Evolutionary conservation across 2,329 filamentous ascomycete species (phyloP).

Genomic region (Fusarium sp.): DNA sequence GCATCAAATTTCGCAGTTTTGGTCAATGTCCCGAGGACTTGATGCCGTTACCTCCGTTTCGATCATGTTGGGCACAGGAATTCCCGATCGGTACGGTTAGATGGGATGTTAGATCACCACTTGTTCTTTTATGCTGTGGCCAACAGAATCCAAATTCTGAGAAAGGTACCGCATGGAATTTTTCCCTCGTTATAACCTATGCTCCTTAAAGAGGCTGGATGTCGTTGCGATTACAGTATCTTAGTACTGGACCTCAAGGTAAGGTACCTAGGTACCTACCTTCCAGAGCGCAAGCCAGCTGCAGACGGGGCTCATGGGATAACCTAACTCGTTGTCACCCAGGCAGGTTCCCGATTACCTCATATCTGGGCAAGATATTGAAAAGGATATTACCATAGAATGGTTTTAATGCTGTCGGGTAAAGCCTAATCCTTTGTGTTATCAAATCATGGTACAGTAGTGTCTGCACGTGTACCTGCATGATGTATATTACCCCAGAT

Average conservation of each 20-base stretch:
- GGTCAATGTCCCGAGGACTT: neutral
- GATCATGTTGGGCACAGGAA: neutral
- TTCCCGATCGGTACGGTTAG: neutral
- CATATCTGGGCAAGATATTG: neutral
- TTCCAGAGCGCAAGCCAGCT: neutral
- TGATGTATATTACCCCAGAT: neutral
- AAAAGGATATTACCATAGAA: neutral
- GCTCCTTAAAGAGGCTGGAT: neutral
- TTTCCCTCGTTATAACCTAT: neutral
- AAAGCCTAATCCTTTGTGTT: neutral
- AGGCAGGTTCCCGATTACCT: neutral
- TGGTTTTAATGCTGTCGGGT: neutral
- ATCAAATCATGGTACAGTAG: neutral
- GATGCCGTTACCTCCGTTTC: neutral
- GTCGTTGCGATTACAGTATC: neutral
- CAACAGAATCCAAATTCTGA: neutral
- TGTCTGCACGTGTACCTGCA: neutral
- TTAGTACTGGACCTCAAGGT: neutral
- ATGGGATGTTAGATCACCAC: neutral
- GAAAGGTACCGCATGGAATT: neutral
- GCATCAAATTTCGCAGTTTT: neutral
- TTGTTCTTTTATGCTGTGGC: neutral
- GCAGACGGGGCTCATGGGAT: neutral
- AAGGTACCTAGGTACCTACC: too few species aligned
- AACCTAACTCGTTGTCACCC: neutral